phyloP scores from a whole-genome alignment of 148 eudicot species.

The Polygonum maritimum region DNA sequence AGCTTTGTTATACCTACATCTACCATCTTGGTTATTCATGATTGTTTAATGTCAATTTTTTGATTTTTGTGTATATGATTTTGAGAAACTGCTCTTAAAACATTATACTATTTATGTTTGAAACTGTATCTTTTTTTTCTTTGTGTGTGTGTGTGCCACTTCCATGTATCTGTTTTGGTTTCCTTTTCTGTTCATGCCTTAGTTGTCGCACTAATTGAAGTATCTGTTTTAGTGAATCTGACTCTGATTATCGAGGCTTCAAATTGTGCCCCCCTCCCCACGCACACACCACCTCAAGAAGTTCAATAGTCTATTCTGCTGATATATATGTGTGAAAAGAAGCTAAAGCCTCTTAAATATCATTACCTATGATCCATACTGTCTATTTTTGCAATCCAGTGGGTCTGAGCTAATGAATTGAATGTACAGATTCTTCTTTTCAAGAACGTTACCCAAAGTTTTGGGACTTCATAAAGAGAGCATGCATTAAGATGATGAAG shows the following conservation, averaged over 20 bases:
- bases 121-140: no score
- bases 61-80: not conserved
- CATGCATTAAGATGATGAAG: conserved; percentile 85
- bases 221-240: not conserved
- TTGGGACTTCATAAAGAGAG: conserved; percentile 63
- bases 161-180: not conserved
- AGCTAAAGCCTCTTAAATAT: not conserved
- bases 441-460: conserved; percentile 55
- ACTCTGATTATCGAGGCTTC: not conserved
- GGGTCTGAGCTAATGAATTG: conserved; percentile 13
- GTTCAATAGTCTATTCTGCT: not conserved
- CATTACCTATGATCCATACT: not conserved
- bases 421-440: conserved; percentile 75
- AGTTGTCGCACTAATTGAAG: not conserved
- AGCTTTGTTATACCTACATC: not conserved
- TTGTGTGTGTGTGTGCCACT: not conserved
- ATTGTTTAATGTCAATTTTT: not conserved
- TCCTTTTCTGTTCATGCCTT: not conserved
- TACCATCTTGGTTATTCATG: not conserved
- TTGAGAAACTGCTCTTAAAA: not conserved
- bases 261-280: not conserved
- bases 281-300: no score
- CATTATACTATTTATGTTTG: not conserved
- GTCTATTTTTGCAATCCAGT: not conserved
- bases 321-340: not conserved